Evolutionary conservation across 345 rosid genomes (phyloP), one percentile per base, ranked within the genome.

Genomic region (Brassica cretica): DNA sequence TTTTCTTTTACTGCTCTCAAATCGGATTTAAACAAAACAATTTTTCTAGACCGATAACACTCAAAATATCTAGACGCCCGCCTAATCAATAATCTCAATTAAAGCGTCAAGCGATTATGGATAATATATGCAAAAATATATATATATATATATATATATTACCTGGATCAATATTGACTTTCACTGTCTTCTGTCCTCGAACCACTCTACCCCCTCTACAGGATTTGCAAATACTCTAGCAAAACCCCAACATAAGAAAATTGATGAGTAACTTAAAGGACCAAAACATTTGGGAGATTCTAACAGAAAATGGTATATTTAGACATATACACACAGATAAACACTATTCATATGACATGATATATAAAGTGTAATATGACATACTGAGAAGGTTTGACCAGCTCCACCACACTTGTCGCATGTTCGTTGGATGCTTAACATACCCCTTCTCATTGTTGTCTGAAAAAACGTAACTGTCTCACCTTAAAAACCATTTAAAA

Each of bases 121-220:
- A 53, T 6, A 37, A 37, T 37, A 37, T 49, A 72, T 63, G 67
- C 49, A n/a, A 41, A 59, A 7, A n/a, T 2, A 0, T 1, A 21
- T 21, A 21, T 21, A 21, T 21, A 21, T 21, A 21, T 19, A 19
- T 19, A 19, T 21, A 21, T 21, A 21, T 21, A 21, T 21, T 82
- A 94, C 99, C 99, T 85, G 99, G 86, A 82, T 86, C 82, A 16
- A 95, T 86, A 79, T 86, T 91, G 87, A 96, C 76, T 76, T 91
- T 93, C 81, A 91, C 89, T 7, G 99, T 61, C 84, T 93, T 96
- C 66, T 86, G 72, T 81, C 99, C 98, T 78, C 77, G 83, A 71
- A 89, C 86, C 68, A 96, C 93, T 82, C 85, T 87, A 51, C 80
- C 86, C 41, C 99, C 99, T 82, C 86, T 87, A 84, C 99, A 96